Base-by-base conservation (phyloP, 805 yeast genomes). In the Metschnikowia hibisci region DNA sequence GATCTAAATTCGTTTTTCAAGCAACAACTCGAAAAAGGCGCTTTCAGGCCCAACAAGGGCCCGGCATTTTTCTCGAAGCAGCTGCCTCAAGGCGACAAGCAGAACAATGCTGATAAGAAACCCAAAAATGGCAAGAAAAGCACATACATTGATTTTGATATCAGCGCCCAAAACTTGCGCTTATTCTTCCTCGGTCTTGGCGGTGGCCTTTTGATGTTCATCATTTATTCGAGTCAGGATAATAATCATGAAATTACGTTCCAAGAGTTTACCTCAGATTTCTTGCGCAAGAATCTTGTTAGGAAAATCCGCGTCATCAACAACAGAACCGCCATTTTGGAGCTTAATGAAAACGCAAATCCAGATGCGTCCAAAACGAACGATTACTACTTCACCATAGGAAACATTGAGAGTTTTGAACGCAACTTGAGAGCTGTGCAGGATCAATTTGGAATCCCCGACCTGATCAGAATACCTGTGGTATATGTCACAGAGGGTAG, bases 361-460 rank as follows among this genome's bases (percentile, higher is more conserved):
- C 40, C 40, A 3, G 44, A 46, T 6, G 23, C 23, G 16, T 57
- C 68, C 8, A 45, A 61, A n/a, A 67, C 70, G 5, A 55, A 58
- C 3, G 47, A 55, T 12, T 64, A 55, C 43, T 76, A 65, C 53
- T 93, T 93, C 70, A 77, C 81, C 11, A 87, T 93, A 55, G 99
- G 99, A 8, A 84, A 95, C 1, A 80, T 90, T 16, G 97, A 89
- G 41, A 73, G 81, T 26, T 93, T 93, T 64, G 99, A 93, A 63
- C 80, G 79, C 42, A 82, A 82, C 54, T 69, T 93, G 45, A 82
- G 80, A 46, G 77, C 75, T 29, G 88, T 89, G 10, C 96, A 89
- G 64, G 80, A 80, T 34, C 84, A 81, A 46, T 72, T 80, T 42
- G 74, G 76, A 1, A 77, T 85, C 28, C 78, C 82, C 3, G 74